phyloP scores from a whole-genome alignment of 2,329 filamentous ascomycete species.

The Chalaropsis ovoidea region DNA sequence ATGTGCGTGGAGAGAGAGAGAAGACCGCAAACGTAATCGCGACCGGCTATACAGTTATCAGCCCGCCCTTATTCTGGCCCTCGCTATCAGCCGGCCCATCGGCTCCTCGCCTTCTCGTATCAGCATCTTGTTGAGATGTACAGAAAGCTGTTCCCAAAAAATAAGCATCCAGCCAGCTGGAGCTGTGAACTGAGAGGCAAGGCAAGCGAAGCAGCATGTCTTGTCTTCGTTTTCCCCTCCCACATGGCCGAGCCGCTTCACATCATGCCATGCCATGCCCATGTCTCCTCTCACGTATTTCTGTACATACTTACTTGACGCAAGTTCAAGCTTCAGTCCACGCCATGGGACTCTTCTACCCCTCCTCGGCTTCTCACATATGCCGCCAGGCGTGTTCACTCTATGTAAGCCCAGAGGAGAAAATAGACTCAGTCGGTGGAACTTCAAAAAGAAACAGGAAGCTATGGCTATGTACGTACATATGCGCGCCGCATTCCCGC shows the following conservation, averaged over 20 bases:
- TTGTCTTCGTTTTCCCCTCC: background rate
- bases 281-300: too few species aligned
- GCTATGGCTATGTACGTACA: background rate
- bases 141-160: too few species aligned
- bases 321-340: too few species aligned
- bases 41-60: too few species aligned
- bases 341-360: too few species aligned
- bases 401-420: too few species aligned
- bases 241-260: slow-evolving; percentile 6
- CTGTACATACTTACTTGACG: too few species aligned
- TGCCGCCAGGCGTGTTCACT: too few species aligned
- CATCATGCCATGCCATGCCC: background rate
- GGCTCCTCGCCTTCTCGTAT: slow-evolving; percentile 7
- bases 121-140: background rate
- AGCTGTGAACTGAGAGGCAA: background rate
- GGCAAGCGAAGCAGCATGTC: background rate
- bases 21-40: too few species aligned
- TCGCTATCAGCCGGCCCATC: background rate
- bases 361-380: too few species aligned
- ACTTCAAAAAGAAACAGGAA: background rate
- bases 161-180: background rate
- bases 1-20: too few species aligned
- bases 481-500: background rate
- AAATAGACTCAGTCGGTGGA: too few species aligned
- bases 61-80: background rate